Evolutionary conservation across 495 filamentous ascomycete genomes (phyloP).

Genomic region (Penicillium robsamsonii): DNA sequence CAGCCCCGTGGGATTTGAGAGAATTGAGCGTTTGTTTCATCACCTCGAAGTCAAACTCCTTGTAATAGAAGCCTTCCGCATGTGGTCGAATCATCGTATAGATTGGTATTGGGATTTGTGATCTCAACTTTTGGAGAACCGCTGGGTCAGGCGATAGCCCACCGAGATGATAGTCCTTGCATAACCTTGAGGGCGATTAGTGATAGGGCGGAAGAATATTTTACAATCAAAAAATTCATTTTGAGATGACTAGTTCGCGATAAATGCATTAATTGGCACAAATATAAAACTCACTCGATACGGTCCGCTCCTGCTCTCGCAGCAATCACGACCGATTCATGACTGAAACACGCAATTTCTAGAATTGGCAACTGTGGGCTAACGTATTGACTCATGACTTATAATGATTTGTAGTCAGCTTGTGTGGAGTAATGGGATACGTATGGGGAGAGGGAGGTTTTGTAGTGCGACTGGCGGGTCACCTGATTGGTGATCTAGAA

Average conservation of each 20-base stretch:
- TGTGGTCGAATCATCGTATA: constrained; percentile 53
- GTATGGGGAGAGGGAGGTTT: background rate
- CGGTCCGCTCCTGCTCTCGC: constrained; percentile 42
- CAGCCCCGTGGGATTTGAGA: constrained; percentile 35
- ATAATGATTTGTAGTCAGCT: background rate
- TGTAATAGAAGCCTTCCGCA: constrained; percentile 41
- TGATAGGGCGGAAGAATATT: background rate
- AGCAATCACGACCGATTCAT: constrained; percentile 41
- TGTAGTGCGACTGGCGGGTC: background rate
- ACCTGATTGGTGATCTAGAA: background rate
- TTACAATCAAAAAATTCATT: background rate
- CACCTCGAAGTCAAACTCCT: constrained; percentile 30
- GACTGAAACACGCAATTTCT: constrained; percentile 53
- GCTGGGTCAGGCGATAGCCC: constrained; percentile 24
- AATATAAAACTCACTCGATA: constrained; percentile 39
- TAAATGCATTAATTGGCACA: background rate
- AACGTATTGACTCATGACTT: background rate
- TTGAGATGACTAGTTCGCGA: too few relatives aligned
- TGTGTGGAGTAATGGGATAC: background rate
- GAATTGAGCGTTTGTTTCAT: constrained; percentile 40
- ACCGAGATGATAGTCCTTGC: constrained; percentile 34
- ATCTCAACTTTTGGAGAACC: constrained; percentile 21
- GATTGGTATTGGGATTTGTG: constrained; percentile 39
- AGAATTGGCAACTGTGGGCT: constrained; percentile 18
- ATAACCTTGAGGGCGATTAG: constrained; percentile 21